phyloP scores from a whole-genome alignment of 371 early-diverging fungal genomes.

The Encephalitozoon cuniculi region DNA sequence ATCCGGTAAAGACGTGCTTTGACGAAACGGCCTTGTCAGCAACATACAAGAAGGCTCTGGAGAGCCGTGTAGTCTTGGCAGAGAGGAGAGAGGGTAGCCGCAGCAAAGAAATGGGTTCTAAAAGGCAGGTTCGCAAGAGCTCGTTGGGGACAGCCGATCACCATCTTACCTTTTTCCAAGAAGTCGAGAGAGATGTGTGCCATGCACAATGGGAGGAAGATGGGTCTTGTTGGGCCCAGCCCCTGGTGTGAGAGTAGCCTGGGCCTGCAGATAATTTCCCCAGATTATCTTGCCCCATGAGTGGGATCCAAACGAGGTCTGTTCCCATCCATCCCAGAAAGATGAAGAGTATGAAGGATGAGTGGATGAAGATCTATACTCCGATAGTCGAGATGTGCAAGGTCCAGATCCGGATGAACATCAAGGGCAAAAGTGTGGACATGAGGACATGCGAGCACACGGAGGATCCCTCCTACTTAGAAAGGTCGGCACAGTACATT shows the following conservation, averaged over 20 bases:
- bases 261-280: neutral
- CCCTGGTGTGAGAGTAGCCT: neutral
- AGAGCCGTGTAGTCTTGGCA: neutral
- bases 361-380: constrained; percentile 92
- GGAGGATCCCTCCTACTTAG: constrained; percentile 68
- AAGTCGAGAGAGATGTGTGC: neutral
- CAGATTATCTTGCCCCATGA: neutral
- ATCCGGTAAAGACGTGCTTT: neutral
- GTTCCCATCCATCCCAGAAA: constrained; percentile 72
- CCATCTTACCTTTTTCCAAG: neutral
- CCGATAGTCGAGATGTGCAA: constrained; percentile 93
- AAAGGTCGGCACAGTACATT: constrained; percentile 69
- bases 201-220: neutral
- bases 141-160: neutral
- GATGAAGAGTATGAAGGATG: constrained; percentile 75
- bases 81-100: neutral
- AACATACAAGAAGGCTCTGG: neutral
- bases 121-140: neutral
- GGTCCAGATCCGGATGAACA: constrained; percentile 87
- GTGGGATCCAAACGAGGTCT: constrained; percentile 21
- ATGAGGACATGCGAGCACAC: constrained; percentile 64
- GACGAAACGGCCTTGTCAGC: neutral
- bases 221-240: neutral
- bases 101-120: neutral
- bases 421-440: constrained; percentile 76